phyloP scores from a whole-genome alignment of 306 rosid genomes.

The Acmispon strigosus region DNA sequence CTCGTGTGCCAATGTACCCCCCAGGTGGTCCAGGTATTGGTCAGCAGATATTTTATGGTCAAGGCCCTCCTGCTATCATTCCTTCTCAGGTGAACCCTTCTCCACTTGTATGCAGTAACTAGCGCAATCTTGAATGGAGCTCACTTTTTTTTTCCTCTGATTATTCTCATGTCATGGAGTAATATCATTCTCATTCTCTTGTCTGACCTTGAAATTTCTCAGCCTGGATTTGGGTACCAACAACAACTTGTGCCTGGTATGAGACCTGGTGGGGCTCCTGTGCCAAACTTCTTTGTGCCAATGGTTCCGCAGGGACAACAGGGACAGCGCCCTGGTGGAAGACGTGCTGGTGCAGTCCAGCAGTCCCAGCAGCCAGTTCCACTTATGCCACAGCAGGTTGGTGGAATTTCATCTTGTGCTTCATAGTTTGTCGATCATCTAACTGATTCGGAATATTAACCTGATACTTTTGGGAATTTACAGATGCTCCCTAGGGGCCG shows the following conservation, averaged over 20 bases:
- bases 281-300: slow-evolving; percentile 86
- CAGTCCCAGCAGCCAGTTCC: slow-evolving; percentile 90
- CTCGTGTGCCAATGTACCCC: slow-evolving; percentile 96
- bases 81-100: slow-evolving; percentile 79
- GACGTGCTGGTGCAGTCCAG: slow-evolving; percentile 78
- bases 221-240: slow-evolving; percentile 81
- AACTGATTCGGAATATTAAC: background rate
- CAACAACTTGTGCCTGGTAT: slow-evolving; percentile 76
- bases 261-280: slow-evolving; percentile 62
- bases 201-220: slow-evolving; percentile 12
- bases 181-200: background rate
- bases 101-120: background rate
- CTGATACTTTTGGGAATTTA: slow-evolving; percentile 12
- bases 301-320: slow-evolving; percentile 99
- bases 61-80: slow-evolving; percentile 94
- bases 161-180: background rate
- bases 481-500: slow-evolving; percentile 97
- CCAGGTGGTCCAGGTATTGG: slow-evolving; percentile 97
- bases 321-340: slow-evolving; percentile 94
- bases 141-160: background rate
- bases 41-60: slow-evolving; percentile 94
- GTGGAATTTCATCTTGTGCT: background rate
- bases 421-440: background rate
- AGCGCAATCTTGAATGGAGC: background rate
- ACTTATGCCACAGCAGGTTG: slow-evolving; percentile 88